Evolutionary conservation across 805 yeast genomes (phyloP).

Genomic region (Jamesozyma piceae): DNA sequence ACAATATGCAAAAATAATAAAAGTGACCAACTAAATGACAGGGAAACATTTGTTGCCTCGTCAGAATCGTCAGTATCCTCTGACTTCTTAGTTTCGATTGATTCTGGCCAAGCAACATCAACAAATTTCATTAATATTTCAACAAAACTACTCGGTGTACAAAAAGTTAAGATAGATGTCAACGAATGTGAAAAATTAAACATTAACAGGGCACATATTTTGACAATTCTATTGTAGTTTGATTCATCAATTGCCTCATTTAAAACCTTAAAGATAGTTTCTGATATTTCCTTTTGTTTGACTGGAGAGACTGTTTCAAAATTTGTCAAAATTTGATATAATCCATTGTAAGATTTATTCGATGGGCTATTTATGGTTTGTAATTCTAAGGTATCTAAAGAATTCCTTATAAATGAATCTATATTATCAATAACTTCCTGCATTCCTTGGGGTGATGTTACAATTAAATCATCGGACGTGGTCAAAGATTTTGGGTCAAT

Average conservation of each 20-base stretch:
- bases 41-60: constrained; percentile 44
- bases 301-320: constrained; percentile 40
- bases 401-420: constrained; percentile 18
- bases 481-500: constrained; percentile 29
- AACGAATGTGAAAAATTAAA: constrained; percentile 32
- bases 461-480: constrained; percentile 28
- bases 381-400: constrained; percentile 22
- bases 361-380: constrained; percentile 32
- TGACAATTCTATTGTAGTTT: constrained; percentile 37
- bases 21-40: constrained; percentile 57
- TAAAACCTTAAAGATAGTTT: constrained; percentile 28
- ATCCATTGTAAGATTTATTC: constrained; percentile 46
- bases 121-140: constrained; percentile 41
- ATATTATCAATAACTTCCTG: constrained; percentile 28
- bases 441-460: constrained; percentile 27
- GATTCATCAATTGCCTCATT: constrained; percentile 32
- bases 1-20: constrained; percentile 37
- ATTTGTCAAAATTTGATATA: constrained; percentile 41
- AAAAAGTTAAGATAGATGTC: constrained; percentile 38
- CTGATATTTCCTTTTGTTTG: constrained; percentile 38
- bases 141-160: constrained; percentile 36
- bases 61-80: constrained; percentile 23
- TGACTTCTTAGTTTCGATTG: constrained; percentile 8
- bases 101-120: constrained; percentile 35
- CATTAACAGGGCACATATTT: constrained; percentile 45